phyloP scores from a whole-genome alignment of 352 stramenopile species.

The Thraustochytrium sp. region DNA sequence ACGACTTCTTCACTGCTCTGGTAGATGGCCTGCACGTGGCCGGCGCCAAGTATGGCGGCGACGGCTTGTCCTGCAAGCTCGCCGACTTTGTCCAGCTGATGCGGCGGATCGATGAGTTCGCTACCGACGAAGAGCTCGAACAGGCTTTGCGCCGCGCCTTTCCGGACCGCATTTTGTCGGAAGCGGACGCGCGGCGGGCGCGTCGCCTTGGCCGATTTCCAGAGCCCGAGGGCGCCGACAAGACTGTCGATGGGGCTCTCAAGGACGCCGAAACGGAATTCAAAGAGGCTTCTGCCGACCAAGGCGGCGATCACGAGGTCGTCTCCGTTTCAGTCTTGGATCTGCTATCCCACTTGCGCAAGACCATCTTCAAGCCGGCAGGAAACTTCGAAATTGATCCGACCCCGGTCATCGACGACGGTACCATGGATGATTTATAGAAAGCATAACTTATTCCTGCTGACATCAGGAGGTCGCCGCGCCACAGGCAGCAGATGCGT shows the following conservation, averaged over 20 bases:
- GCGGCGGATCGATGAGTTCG: neutral
- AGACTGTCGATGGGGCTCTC: no score
- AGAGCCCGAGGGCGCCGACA: no score
- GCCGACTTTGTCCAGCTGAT: neutral
- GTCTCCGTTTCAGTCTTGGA: neutral
- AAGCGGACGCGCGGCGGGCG: neutral
- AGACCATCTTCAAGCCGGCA: neutral
- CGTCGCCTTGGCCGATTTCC: neutral
- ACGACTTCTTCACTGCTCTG: neutral
- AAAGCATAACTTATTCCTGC: no score
- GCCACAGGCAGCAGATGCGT: no score
- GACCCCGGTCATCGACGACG: neutral
- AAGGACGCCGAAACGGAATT: neutral
- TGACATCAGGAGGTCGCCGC: no score
- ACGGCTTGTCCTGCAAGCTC: neutral
- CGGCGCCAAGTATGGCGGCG: neutral
- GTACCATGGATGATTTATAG: no score
- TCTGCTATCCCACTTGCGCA: neutral
- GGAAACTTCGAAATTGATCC: slow-evolving; percentile 6
- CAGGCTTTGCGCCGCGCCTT: neutral
- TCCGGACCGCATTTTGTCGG: neutral
- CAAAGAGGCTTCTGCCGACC: neutral
- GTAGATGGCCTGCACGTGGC: slow-evolving; percentile 29
- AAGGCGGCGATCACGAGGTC: neutral
- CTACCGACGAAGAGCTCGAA: neutral